Conservation (phyloP, 2,329 filamentous ascomycete species). For the Coniella lustricola region DNA sequence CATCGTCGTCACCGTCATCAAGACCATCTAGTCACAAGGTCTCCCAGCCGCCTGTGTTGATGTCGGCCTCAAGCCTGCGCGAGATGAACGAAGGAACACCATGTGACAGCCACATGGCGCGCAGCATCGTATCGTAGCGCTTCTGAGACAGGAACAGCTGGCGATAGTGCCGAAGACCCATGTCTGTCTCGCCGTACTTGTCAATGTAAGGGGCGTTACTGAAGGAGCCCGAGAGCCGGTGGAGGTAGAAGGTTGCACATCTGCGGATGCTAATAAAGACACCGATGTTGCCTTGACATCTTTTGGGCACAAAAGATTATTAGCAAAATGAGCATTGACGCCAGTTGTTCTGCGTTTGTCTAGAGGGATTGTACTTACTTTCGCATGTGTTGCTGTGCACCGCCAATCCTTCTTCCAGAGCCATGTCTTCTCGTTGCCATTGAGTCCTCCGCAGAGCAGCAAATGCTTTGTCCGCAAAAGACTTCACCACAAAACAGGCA, state of each 20-base stretch:
- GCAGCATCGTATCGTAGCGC: slow-evolving; percentile 80
- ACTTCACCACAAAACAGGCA: slow-evolving; percentile 96
- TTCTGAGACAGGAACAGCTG: slow-evolving; percentile 91
- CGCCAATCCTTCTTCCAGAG: slow-evolving; percentile 54
- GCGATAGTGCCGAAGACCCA: slow-evolving; percentile 78
- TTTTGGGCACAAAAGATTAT: slow-evolving; percentile 28
- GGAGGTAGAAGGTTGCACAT: slow-evolving; percentile 83
- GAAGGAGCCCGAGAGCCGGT: slow-evolving; percentile 75
- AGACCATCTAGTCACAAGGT: slow-evolving; percentile 44
- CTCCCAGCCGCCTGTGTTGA: slow-evolving; percentile 98
- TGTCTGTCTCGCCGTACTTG: slow-evolving; percentile 89
- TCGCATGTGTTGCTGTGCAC: slow-evolving; percentile 83
- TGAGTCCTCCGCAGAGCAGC: slow-evolving; percentile 65
- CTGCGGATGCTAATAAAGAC: slow-evolving; percentile 96
- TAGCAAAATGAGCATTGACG: not conserved
- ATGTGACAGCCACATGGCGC: slow-evolving; percentile 80
- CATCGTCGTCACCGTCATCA: slow-evolving; percentile 1
- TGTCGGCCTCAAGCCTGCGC: slow-evolving; percentile 84
- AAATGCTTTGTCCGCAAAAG: slow-evolving; percentile 89
- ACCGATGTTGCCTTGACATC: slow-evolving; percentile 85
- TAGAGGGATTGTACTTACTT: slow-evolving; percentile 52
- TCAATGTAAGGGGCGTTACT: slow-evolving; percentile 89
- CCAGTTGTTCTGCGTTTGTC: not conserved
- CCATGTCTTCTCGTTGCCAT: slow-evolving; percentile 28
- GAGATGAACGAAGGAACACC: slow-evolving; percentile 84